Base-by-base conservation (phyloP, 83 land plant species). In the Larix sibirica region DNA sequence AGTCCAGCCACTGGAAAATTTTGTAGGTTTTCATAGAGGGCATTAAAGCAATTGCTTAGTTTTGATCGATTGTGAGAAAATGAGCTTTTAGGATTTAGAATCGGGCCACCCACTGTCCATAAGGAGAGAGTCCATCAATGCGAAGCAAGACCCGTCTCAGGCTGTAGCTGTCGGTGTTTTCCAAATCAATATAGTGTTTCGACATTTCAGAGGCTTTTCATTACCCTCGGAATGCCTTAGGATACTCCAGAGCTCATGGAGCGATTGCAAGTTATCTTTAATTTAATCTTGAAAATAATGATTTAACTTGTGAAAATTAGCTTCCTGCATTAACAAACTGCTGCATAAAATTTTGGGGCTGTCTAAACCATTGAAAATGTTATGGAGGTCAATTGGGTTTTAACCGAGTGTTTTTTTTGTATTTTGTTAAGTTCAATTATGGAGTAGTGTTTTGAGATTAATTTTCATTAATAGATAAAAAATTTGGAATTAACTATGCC, bases 241-340 rank as follows among this genome's bases (percentile, higher is more conserved):
- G 95, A 93, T 75, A 91, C 95, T 12, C 92, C 94, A 17, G 90
- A 91, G 83, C 95, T 93, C 17, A 88, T 94, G 44, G 93, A 91
- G 79, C 89, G 89, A 85, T 68, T 93, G 95, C 90, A 69, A 87
- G 89, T 77, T 47, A 17, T 9, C 28, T 56, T 70, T 65, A 4
- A 3, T 47, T 17, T 0, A 10, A 42, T 4, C 40, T 40, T 80
- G 82, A 31, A 36, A 5, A 3, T 2, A 18, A 26, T 14, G 23
- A 80, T 38, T 36, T 31, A 24, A 47, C 23, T 77, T 77, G 16
- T 77, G 47, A 50, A 50, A 9, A 50, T 10, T 50, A 50, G 2
- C 56, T 10, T 13, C 56, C 56, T 9, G 56, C 13, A 50, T 50
- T 2, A 50, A 50, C 56, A 12, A 10, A 50, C 56, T 12, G 56